Evolutionary conservation across 192 early-diverging fungal genomes (phyloP).

Genomic region (Phlyctochytrium planicorne): DNA sequence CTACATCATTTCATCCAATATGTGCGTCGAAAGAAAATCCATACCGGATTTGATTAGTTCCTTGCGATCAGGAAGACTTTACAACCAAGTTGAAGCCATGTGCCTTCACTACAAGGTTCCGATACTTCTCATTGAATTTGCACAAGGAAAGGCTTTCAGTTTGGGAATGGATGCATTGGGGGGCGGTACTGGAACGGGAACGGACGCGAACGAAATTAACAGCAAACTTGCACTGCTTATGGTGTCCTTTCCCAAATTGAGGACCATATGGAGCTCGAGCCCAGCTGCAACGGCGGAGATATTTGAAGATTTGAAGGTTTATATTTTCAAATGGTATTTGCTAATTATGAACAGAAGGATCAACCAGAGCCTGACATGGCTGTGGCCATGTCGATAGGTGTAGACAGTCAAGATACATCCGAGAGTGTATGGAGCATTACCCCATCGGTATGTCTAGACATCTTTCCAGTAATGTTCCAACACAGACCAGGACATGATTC

Average conservation of each 20-base stretch:
- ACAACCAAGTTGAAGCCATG: conserved; percentile 91
- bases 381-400: conserved; percentile 67
- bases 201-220: conserved; percentile 26
- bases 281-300: conserved; percentile 83
- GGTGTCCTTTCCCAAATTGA: conserved; percentile 80
- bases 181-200: conserved; percentile 2
- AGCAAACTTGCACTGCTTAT: conserved; percentile 56
- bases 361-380: conserved; percentile 73
- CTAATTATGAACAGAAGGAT: conserved; percentile 56
- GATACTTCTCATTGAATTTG: conserved; percentile 90
- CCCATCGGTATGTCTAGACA: conserved; percentile 50
- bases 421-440: conserved; percentile 68
- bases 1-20: conserved; percentile 81
- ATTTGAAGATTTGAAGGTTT: conserved; percentile 84
- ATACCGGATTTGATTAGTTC: conserved; percentile 84
- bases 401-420: conserved; percentile 59
- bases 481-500: conserved; percentile 79
- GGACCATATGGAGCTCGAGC: conserved; percentile 84
- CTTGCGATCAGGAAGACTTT: conserved; percentile 80
- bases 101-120: conserved; percentile 73
- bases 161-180: conserved; percentile 7
- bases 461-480: background rate
- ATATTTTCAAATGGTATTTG: background rate
- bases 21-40: conserved; percentile 92
- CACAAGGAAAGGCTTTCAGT: conserved; percentile 77